Conservation (phyloP, 805 yeast species). For the Schwanniomyces occidentalis region DNA sequence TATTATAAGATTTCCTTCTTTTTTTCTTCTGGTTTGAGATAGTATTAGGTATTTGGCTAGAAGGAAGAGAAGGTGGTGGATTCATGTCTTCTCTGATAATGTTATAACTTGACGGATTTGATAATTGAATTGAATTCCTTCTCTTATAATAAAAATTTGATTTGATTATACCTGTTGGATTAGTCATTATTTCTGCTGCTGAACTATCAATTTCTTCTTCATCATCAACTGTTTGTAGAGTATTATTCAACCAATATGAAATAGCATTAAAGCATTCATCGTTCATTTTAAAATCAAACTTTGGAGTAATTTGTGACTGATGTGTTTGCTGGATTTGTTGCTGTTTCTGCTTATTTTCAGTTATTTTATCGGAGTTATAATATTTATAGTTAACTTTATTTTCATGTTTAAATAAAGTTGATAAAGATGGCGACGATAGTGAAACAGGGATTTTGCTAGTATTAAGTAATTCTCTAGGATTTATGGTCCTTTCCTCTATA, state of each 20-base stretch:
- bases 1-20: conserved; percentile 20
- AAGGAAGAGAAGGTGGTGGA: conserved; percentile 4
- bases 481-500: conserved; percentile 27
- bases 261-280: conserved; percentile 43
- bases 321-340: conserved; percentile 1
- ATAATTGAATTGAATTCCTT: conserved; percentile 22
- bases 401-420: conserved; percentile 10
- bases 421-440: conserved; percentile 12
- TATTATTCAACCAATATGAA: conserved; percentile 32
- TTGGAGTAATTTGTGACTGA: conserved; percentile 7
- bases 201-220: conserved; percentile 11
- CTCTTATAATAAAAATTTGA: conserved; percentile 15
- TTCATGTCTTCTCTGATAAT: conserved; percentile 2
- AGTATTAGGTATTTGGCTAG: conserved; percentile 3
- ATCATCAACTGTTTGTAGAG: conserved; percentile 16
- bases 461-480: conserved; percentile 31
- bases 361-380: conserved; percentile 1
- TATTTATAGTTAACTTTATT: conserved; percentile 3
- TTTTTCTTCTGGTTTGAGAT: conserved; percentile 14
- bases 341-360: conserved; percentile 1
- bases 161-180: conserved; percentile 33
- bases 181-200: conserved; percentile 19
- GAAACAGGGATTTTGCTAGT: conserved; percentile 8
- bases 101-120: conserved; percentile 5
- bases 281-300: conserved; percentile 31